Conservation (phyloP, 768 basidiomycete species). For the Leccinum fibrillosum region DNA sequence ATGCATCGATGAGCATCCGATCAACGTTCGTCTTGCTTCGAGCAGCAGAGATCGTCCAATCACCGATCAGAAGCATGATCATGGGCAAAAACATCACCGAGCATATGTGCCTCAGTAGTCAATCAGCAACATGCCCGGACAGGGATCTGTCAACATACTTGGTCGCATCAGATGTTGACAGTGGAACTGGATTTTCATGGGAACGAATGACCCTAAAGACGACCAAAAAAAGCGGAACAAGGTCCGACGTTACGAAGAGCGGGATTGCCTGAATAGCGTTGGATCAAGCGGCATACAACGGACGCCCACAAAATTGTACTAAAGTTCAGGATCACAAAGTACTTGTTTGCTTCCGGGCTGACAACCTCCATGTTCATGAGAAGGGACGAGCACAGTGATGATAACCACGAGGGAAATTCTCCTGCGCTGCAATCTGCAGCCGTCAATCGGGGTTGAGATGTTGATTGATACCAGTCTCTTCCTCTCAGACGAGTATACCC, state of each 20-base stretch:
- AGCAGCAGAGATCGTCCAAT: too few species aligned
- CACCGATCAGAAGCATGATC: too few species aligned
- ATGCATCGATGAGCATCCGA: too few species aligned
- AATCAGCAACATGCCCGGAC: too few species aligned
- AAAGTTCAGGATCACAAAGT: slow-evolving; percentile 85
- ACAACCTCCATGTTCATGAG: slow-evolving; percentile 55
- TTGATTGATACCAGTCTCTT: slow-evolving; percentile 32
- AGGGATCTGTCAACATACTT: neutral
- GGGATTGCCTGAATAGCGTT: too few species aligned
- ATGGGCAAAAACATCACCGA: too few species aligned
- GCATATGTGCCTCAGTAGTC: too few species aligned
- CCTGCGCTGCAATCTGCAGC: slow-evolving; percentile 61
- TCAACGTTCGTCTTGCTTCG: too few species aligned
- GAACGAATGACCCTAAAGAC: too few species aligned
- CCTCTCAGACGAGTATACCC: slow-evolving; percentile 39
- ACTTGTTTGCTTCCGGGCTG: slow-evolving; percentile 74
- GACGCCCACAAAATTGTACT: slow-evolving; percentile 96
- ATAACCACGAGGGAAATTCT: slow-evolving; percentile 59
- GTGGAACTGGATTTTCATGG: too few species aligned
- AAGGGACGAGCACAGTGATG: slow-evolving; percentile 50
- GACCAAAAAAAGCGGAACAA: too few species aligned
- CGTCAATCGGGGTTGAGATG: slow-evolving; percentile 65
- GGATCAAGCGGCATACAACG: slow-evolving; percentile 25
- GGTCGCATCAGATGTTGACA: neutral
- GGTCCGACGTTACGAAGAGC: too few species aligned